Percentiles rank a stretch among this genome's conserved stretches.
Conservation (phyloP, 2,329 filamentous ascomycete species). For the Aureobasidium sp. region DNA sequence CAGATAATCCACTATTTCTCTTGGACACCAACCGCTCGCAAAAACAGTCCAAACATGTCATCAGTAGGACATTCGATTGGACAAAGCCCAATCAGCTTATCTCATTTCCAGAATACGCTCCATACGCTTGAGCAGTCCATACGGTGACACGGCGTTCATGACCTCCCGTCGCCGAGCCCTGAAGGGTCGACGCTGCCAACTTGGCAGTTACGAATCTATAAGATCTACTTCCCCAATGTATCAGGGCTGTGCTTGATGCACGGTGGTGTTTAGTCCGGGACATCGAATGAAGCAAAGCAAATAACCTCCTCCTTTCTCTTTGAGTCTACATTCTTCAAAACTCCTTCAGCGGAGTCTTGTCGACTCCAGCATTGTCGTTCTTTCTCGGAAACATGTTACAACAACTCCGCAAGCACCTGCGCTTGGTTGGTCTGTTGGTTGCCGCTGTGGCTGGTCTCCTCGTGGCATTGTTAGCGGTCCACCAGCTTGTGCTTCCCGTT, state of each 20-base stretch:
- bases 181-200: not conserved
- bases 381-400: constrained; percentile 6
- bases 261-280: constrained; percentile 3
- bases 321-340: not conserved
- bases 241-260: constrained; percentile 10
- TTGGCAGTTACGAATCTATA: constrained; percentile 8
- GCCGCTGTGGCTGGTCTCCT: constrained; percentile 14
- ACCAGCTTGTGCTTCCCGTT: constrained; percentile 26
- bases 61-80: not conserved
- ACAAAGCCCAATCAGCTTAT: not conserved
- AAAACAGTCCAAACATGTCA: constrained; percentile 1
- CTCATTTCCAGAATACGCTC: not conserved
- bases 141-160: not conserved
- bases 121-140: not conserved
- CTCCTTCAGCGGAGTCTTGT: constrained; percentile 7
- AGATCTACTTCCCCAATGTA: constrained; percentile 11
- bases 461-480: constrained; percentile 20
- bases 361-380: not conserved
- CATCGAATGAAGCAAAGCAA: not conserved
- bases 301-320: constrained; percentile 1
- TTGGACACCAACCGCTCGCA: not conserved
- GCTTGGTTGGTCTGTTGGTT: not conserved
- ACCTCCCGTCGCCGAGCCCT: not conserved
- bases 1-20: not conserved
- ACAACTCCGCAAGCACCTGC: not conserved